Conservation (phyloP, 225 moss, liverwort and hornwort genomes). For the Takakia lepidozioides region DNA sequence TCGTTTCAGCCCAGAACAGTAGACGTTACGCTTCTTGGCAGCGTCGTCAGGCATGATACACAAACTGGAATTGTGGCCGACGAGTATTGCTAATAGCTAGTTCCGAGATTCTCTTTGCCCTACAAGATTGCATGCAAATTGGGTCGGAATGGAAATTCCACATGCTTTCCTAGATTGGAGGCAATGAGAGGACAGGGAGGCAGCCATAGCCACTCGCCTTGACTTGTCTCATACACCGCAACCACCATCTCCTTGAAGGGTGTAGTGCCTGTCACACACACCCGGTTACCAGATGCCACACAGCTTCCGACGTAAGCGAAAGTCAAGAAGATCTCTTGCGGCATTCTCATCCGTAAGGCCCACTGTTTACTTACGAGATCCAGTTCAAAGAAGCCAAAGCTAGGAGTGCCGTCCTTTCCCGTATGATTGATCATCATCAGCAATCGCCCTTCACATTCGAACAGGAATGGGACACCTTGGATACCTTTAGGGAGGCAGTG, state of each 20-base stretch:
- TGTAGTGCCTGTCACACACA: conserved; percentile 27
- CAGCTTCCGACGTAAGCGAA: conserved; percentile 37
- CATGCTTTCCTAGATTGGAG: conserved; percentile 8
- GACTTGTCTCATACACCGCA: conserved; percentile 10
- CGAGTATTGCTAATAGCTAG: no score
- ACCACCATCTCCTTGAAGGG: conserved; percentile 22
- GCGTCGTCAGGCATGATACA: no score
- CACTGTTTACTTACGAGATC: conserved; percentile 26
- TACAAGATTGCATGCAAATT: no score
- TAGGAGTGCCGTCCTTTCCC: conserved; percentile 12
- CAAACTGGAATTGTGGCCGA: no score
- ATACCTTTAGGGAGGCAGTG: conserved; percentile 22
- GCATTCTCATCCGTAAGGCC: conserved; percentile 22
- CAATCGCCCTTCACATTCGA: conserved; percentile 23
- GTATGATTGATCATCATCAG: conserved; percentile 29
- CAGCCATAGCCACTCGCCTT: conserved; percentile 27
- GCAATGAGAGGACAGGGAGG: conserved; percentile 21
- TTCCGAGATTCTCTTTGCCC: no score
- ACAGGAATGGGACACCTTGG: conserved; percentile 32
- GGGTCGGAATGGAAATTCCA: no score
- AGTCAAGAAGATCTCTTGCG: conserved; percentile 18
- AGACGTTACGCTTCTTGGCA: no score
- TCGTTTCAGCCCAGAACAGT: no score
- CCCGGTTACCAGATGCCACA: conserved; percentile 15
- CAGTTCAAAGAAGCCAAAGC: conserved; percentile 29